Conservation (phyloP, 805 yeast species). For the Pichia sporocuriosa region DNA sequence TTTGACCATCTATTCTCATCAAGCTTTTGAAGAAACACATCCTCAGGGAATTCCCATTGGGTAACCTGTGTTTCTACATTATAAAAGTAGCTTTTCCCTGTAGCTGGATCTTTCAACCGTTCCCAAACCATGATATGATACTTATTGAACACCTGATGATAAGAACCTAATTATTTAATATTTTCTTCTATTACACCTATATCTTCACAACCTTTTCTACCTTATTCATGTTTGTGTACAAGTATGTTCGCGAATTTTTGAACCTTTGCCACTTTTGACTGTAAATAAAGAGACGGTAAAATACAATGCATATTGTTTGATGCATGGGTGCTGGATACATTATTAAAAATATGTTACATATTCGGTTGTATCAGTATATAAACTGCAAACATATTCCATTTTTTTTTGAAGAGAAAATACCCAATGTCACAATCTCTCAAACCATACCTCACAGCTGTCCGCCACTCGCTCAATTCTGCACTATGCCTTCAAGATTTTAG, state of each 20-base stretch:
- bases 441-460: conserved; percentile 90
- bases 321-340: too few species aligned
- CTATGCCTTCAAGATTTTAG: conserved; percentile 88
- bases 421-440: conserved; percentile 85
- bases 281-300: too few species aligned
- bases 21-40: conserved; percentile 35
- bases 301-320: too few species aligned
- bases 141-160: too few species aligned
- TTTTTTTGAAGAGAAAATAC: neutral
- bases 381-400: too few species aligned
- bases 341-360: too few species aligned
- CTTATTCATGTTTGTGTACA: too few species aligned
- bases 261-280: too few species aligned
- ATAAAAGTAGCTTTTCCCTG: conserved; percentile 65
- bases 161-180: too few species aligned
- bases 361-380: too few species aligned
- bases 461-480: conserved; percentile 89
- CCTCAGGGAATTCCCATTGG: conserved; percentile 76
- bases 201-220: neutral
- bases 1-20: conserved; percentile 40
- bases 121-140: conserved; percentile 43
- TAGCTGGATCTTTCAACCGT: conserved; percentile 49
- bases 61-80: conserved; percentile 60
- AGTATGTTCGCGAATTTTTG: too few species aligned
- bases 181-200: too few species aligned